Evolutionary conservation across 176 grass and related monocot genomes (phyloP).

Genomic region (Bromus sterilis): DNA sequence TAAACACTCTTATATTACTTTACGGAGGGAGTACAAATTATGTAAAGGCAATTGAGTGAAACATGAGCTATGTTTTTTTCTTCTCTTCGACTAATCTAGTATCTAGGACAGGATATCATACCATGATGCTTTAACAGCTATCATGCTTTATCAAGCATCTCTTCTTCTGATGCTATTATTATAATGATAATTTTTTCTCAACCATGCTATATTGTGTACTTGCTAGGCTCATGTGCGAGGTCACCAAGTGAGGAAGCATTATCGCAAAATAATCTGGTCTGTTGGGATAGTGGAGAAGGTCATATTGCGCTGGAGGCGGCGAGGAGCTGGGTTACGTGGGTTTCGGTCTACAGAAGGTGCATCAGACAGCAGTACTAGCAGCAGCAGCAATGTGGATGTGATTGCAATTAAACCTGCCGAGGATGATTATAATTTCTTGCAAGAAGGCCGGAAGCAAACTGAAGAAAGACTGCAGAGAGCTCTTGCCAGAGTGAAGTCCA

Average conservation of each 20-base stretch:
- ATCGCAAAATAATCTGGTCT: conserved; percentile 88
- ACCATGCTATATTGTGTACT: conserved; percentile 7
- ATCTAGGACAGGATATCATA: not conserved
- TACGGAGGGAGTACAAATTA: no score
- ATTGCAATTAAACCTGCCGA: conserved; percentile 21
- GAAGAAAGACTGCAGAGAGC: conserved; percentile 87
- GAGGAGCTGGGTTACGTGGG: conserved; percentile 65
- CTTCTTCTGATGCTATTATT: not conserved
- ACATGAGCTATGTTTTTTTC: not conserved
- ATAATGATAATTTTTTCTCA: not conserved
- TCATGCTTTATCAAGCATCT: not conserved
- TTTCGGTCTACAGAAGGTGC: conserved; percentile 55
- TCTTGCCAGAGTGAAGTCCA: conserved; percentile 87
- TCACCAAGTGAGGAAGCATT: conserved; percentile 93
- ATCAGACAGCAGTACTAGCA: conserved; percentile 25
- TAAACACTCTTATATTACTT: no score
- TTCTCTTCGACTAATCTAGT: not conserved
- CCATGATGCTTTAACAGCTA: not conserved
- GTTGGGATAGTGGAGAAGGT: conserved; percentile 91
- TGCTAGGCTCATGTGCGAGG: conserved; percentile 91
- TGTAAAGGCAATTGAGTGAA: not conserved
- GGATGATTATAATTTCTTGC: conserved; percentile 79
- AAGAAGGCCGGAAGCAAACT: conserved; percentile 59
- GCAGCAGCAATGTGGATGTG: not conserved
- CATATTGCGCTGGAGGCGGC: conserved; percentile 84